Conservation (phyloP, 257 asterid species). For the Prunella vulgaris region DNA sequence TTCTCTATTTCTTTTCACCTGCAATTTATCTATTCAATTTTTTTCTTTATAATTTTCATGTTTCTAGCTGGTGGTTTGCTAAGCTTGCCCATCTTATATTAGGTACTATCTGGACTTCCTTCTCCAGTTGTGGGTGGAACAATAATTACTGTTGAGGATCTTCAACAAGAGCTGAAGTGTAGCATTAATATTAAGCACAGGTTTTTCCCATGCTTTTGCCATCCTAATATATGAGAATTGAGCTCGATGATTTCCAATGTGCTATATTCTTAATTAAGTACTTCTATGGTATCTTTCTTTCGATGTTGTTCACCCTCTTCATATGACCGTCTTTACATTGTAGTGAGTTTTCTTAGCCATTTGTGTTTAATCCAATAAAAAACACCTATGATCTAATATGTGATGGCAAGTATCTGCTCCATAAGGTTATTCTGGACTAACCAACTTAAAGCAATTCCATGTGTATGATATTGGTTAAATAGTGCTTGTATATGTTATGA, state of each 20-base stretch:
- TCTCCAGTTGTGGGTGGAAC: constrained; percentile 83
- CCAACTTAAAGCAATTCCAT: not conserved
- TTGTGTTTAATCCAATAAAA: not conserved
- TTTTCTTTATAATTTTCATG: not conserved
- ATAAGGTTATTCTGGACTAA: not conserved
- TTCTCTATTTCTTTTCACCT: not conserved
- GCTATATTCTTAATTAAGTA: not conserved
- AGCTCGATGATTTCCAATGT: not conserved
- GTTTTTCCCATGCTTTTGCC: constrained; percentile 32
- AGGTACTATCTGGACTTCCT: constrained; percentile 87
- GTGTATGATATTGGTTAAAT: not conserved
- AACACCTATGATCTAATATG: not conserved
- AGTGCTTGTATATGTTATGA: too few species aligned
- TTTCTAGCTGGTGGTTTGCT: constrained; percentile 14
- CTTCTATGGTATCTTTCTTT: not conserved
- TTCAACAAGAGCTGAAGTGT: constrained; percentile 87
- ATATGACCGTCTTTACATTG: not conserved
- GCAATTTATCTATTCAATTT: not conserved
- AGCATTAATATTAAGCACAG: constrained; percentile 81
- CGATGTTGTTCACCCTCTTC: not conserved
- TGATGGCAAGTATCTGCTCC: not conserved
- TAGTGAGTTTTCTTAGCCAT: not conserved
- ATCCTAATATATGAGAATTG: not conserved
- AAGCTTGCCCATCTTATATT: constrained; percentile 20
- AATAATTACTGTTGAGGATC: constrained; percentile 86